Conservation (phyloP, 179 eudicot genomes). For the Spinacia oleracea region DNA sequence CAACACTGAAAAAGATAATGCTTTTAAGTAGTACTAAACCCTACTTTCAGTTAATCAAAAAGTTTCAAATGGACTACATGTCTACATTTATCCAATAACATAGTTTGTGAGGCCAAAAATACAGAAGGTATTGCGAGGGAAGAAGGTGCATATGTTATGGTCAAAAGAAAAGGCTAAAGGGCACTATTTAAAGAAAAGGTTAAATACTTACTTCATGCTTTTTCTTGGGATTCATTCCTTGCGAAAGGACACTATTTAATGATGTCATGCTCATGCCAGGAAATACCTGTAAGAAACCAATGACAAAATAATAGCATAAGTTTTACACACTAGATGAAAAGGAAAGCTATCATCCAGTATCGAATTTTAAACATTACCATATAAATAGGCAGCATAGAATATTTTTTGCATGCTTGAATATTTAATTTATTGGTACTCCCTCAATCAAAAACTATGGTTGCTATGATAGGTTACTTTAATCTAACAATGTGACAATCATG, state of each 20-base stretch:
- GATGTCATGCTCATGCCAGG: constrained; percentile 48
- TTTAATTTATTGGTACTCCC: neutral
- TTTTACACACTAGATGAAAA: neutral
- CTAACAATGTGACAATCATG: neutral
- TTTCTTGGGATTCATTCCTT: constrained; percentile 92
- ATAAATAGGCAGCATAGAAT: neutral
- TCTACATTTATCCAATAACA: neutral
- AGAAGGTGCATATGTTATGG: neutral
- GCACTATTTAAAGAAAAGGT: too few species aligned
- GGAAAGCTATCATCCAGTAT: neutral
- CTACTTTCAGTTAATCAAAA: neutral
- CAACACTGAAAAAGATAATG: neutral
- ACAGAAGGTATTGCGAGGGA: neutral
- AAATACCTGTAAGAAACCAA: constrained; percentile 54
- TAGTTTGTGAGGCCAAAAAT: neutral
- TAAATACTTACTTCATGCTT: constrained; percentile 78
- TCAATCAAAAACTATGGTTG: neutral
- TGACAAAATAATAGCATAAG: neutral
- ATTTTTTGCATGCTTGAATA: neutral
- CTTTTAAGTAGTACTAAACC: neutral
- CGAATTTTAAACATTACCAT: neutral
- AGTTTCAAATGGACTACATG: neutral
- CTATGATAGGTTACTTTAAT: neutral
- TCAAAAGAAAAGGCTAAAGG: neutral
- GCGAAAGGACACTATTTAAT: constrained; percentile 66